Evolutionary conservation across 768 basidiomycete genomes (phyloP), one percentile per base, ranked within the genome.

Genomic region (Pleurotus pulmonarius): DNA sequence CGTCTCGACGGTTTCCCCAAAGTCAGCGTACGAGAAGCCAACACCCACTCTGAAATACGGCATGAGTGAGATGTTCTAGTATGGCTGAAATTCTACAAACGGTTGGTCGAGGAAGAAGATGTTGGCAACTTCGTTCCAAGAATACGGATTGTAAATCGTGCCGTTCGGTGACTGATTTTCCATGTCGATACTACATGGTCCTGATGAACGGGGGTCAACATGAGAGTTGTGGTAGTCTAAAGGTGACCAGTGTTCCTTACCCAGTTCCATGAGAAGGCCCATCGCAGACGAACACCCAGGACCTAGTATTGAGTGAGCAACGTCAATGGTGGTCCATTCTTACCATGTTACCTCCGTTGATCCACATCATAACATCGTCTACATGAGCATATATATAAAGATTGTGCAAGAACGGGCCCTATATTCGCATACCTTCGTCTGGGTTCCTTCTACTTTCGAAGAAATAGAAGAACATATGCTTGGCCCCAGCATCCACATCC

Each of bases 101-200:
- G 81, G 86, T 58, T 86, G 90, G 70, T 83, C 89, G 58, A 84
- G 80, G 76, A 81, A 90, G 74, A 87, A 87, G 0, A 87, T 80
- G 60, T 86, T 87, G 7, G 82, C 83, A 47, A 81, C 81, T 58
- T 80, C 75, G 60, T 85, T 87, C 85, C 86, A 87, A 1, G 79
- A 78, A 60, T 83, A 73, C 0, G 83, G 83, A 59, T 86, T 86
- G 82, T 80, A 87, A 4, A 73, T 64, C 2, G 86, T 86, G 18
- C 83, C 81, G 58, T 86, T 85, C 51, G 75, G 49, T 2, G 84
- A 85, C n/a, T 59, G 57, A 39, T 77, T 77, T 3, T 70, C 70
- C 75, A 81, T 81, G 64, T 85, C 83, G 57, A 90, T 86, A 41
- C 64, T 75, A 55, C 70, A 74, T 55, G 77, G 72, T 5, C 74